A percentile compares a stretch with the other conserved stretches of the same genome.
These are phyloP conservation scores for Chlorencoelia australis DNA, from an alignment of 2,329 filamentous ascomycete species.

Conservation along the genomic window DNA sequence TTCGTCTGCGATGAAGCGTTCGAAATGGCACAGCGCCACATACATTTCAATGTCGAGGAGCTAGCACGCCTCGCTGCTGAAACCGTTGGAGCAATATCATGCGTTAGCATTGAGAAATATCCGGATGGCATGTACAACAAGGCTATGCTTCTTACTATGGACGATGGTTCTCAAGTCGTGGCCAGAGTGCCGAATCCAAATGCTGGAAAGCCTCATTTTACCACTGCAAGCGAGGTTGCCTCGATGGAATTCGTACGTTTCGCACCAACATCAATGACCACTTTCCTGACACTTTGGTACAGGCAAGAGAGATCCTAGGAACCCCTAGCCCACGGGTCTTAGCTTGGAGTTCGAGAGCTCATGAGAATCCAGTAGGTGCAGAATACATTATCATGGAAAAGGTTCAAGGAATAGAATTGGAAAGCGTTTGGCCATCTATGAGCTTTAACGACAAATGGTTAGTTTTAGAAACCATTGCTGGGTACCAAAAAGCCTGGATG, in stretches of 20 bases:
- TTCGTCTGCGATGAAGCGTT: too few species aligned
- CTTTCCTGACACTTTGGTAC: not conserved
- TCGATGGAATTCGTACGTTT: slow-evolving; percentile 14
- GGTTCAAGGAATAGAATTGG: slow-evolving; percentile 26
- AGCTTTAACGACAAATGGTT: slow-evolving; percentile 21
- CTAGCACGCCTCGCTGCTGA: slow-evolving; percentile 26
- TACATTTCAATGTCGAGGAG: slow-evolving; percentile 27
- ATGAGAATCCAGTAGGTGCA: slow-evolving; percentile 23
- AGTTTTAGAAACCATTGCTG: slow-evolving; percentile 12
- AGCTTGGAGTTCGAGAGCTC: too few species aligned
- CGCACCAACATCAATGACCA: not conserved
- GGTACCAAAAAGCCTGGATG: slow-evolving; percentile 12
- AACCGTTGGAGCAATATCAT: slow-evolving; percentile 22
- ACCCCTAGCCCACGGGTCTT: not conserved
- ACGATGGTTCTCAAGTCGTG: slow-evolving; percentile 18
- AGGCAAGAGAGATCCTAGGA: not conserved
- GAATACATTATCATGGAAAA: slow-evolving; percentile 34
- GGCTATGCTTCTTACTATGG: slow-evolving; percentile 25
- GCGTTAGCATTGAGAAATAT: slow-evolving; percentile 28
- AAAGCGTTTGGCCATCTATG: slow-evolving; percentile 27
- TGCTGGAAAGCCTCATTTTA: slow-evolving; percentile 11
- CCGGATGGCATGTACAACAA: slow-evolving; percentile 30
- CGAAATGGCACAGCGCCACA: slow-evolving; percentile 28
- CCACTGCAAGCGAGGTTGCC: slow-evolving; percentile 13
- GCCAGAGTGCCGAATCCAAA: slow-evolving; percentile 13